These are phyloP conservation scores for Ophiocordyceps robertsii DNA, from an alignment of 2,329 filamentous ascomycete genomes.

Conservation along the genomic window DNA sequence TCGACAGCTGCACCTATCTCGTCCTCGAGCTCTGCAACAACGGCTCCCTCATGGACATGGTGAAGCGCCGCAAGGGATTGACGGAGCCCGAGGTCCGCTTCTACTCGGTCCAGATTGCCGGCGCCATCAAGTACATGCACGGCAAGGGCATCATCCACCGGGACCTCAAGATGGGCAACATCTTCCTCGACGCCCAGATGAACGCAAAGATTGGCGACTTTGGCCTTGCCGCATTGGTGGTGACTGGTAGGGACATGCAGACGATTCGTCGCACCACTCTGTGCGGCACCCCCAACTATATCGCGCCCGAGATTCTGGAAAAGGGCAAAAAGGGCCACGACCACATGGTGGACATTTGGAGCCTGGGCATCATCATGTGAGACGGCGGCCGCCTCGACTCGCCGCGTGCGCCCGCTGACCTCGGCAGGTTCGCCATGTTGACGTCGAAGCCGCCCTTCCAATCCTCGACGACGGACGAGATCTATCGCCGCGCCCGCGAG, in stretches of 20 bases:
- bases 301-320: constrained; percentile 89
- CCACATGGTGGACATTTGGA: constrained; percentile 98
- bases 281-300: constrained; percentile 96
- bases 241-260: constrained; percentile 82
- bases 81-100: constrained; percentile 90
- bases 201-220: constrained; percentile 98
- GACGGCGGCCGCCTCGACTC: neutral
- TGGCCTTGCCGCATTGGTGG: constrained; percentile 78
- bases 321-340: constrained; percentile 92
- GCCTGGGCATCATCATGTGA: constrained; percentile 87
- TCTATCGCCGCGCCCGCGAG: constrained; percentile 58
- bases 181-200: constrained; percentile 90
- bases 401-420: neutral
- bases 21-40: constrained; percentile 91
- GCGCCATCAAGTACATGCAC: constrained; percentile 97
- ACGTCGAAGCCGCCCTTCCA: constrained; percentile 95
- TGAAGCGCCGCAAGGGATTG: constrained; percentile 78
- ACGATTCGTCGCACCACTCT: constrained; percentile 78
- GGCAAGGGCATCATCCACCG: constrained; percentile 90
- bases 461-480: constrained; percentile 76
- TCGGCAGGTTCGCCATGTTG: constrained; percentile 74
- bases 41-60: constrained; percentile 94
- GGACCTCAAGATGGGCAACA: constrained; percentile 95
- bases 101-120: constrained; percentile 88
- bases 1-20: constrained; percentile 79